phyloP scores from a whole-genome alignment of 129 eudicot species.

The Heracleum sosnowskyi region DNA sequence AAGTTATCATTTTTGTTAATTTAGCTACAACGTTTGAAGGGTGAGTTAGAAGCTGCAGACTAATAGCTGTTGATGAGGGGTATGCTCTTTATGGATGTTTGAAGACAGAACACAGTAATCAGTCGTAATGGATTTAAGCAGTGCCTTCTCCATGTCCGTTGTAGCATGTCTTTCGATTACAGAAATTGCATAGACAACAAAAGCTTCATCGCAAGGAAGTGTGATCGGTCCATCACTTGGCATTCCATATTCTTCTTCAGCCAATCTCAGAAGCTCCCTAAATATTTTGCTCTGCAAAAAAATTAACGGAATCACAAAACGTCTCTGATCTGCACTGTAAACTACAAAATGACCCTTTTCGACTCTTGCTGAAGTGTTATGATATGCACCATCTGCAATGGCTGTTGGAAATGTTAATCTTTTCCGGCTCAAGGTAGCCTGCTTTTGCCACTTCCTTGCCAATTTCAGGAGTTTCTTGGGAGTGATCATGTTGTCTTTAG shows the following conservation, averaged over 20 bases:
- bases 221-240: conserved; percentile 30
- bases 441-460: conserved; percentile 16
- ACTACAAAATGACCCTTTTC: conserved; percentile 32
- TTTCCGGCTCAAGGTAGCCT: conserved; percentile 5
- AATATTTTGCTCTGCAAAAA: conserved; percentile 18
- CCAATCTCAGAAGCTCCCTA: conserved; percentile 24
- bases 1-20: neutral
- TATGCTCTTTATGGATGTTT: neutral
- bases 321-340: conserved; percentile 22
- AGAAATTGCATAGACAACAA: conserved; percentile 10
- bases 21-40: neutral
- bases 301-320: conserved; percentile 20
- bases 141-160: conserved; percentile 10
- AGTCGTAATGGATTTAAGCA: conserved; percentile 3
- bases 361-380: conserved; percentile 1
- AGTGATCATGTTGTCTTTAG: conserved; percentile 7
- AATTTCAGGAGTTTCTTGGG: conserved; percentile 12
- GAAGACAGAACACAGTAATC: neutral
- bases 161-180: conserved; percentile 11
- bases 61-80: conserved; percentile 6
- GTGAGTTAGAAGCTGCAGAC: conserved; percentile 1
- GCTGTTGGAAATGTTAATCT: neutral
- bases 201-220: conserved; percentile 16
- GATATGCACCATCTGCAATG: neutral
- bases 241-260: conserved; percentile 36